Conservation (phyloP, 805 yeast species). For the Nakazawaea wickerhamii region DNA sequence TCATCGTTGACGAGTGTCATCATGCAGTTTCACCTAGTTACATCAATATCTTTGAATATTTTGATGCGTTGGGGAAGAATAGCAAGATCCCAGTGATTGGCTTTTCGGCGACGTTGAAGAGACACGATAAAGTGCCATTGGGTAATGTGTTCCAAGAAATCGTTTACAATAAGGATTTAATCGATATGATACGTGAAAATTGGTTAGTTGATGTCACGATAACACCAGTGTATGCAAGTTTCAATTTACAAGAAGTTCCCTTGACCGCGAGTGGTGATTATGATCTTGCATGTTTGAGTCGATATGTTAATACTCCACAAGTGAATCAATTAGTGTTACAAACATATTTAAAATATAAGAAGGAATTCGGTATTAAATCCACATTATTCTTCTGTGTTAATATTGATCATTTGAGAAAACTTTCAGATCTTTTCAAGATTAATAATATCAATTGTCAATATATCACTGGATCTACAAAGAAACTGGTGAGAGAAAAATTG, state of each 20-base stretch:
- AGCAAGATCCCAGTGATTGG: conserved; percentile 62
- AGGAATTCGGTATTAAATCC: conserved; percentile 42
- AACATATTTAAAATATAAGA: conserved; percentile 42
- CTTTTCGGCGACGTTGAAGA: conserved; percentile 79
- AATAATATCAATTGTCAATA: conserved; percentile 65
- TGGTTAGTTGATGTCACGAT: conserved; percentile 69
- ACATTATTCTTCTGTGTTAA: conserved; percentile 78
- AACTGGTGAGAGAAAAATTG: conserved; percentile 42
- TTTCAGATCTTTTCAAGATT: conserved; percentile 47
- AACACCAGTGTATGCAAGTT: conserved; percentile 45
- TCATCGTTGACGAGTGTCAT: conserved; percentile 89
- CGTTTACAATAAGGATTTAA: conserved; percentile 60
- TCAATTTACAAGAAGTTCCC: conserved; percentile 23
- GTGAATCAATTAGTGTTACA: conserved; percentile 51
- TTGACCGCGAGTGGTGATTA: conserved; percentile 44
- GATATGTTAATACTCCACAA: conserved; percentile 46
- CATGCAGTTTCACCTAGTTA: conserved; percentile 79
- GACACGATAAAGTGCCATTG: conserved; percentile 66
- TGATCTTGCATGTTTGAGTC: conserved; percentile 42
- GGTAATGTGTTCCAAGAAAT: conserved; percentile 62
- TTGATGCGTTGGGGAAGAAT: conserved; percentile 39
- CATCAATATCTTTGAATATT: conserved; percentile 49
- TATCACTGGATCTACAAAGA: conserved; percentile 63
- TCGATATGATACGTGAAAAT: conserved; percentile 60
- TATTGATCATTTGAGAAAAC: conserved; percentile 53